Conservation (phyloP, 1,284 basidiomycete genomes). For the Schizophyllum amplum region DNA sequence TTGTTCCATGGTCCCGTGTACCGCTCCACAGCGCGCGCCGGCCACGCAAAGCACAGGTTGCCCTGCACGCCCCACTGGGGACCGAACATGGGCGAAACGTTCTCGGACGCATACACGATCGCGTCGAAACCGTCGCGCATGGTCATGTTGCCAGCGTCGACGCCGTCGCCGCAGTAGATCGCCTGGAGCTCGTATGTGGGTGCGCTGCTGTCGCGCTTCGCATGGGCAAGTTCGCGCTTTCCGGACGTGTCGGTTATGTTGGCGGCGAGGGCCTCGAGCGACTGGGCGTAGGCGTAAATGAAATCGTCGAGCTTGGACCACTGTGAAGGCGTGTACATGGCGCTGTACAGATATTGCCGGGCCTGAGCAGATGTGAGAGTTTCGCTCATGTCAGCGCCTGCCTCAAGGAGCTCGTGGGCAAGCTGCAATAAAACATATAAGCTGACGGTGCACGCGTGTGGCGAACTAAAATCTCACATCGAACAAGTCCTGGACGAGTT, state of each 20-base stretch:
- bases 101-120: not conserved
- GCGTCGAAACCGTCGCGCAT: not conserved
- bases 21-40: constrained; percentile 2
- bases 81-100: constrained; percentile 2
- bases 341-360: not conserved
- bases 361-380: not conserved
- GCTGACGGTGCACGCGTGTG: too few relatives aligned
- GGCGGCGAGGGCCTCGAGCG: not conserved
- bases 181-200: not conserved
- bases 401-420: not conserved
- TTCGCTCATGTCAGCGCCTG: not conserved
- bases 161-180: not conserved
- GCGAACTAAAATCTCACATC: not conserved
- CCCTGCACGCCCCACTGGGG: not conserved
- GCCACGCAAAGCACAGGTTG: constrained; percentile 2
- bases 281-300: not conserved
- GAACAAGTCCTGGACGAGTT: not conserved
- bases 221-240: not conserved
- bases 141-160: not conserved
- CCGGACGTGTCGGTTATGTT: not conserved
- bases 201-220: not conserved
- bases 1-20: constrained; percentile 2
- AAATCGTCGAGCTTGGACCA: not conserved
- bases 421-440: not conserved
- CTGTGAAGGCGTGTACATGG: not conserved